A percentile compares a stretch with the other conserved stretches of the same genome.
Evolutionary conservation across 768 basidiomycete species (phyloP).

Genomic region (Termitomyces sp.): DNA sequence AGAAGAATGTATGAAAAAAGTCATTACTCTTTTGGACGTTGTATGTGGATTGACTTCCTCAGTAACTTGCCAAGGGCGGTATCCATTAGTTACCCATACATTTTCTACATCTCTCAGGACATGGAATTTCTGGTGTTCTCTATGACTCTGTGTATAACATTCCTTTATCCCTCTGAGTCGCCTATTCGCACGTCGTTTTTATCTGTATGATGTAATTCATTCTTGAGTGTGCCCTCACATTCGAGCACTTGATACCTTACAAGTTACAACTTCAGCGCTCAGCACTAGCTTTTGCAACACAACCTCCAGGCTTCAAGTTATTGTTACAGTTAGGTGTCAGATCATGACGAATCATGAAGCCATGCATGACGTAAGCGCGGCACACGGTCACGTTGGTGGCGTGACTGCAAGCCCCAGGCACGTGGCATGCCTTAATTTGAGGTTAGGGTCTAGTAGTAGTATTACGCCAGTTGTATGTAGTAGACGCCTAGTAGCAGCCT

Average conservation of each 20-base stretch:
- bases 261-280: too few species aligned
- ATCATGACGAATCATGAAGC: too few species aligned
- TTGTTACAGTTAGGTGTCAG: too few species aligned
- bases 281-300: too few species aligned
- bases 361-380: too few species aligned
- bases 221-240: slow-evolving; percentile 14
- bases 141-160: slow-evolving; percentile 10
- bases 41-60: not conserved
- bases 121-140: slow-evolving; percentile 3
- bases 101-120: not conserved
- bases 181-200: slow-evolving; percentile 19
- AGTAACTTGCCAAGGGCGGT: not conserved
- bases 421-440: slow-evolving; percentile 27
- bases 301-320: too few species aligned
- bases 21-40: not conserved
- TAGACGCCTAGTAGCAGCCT: too few species aligned
- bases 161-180: not conserved
- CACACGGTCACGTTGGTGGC: not conserved
- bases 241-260: slow-evolving; percentile 1
- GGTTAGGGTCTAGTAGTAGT: slow-evolving; percentile 38
- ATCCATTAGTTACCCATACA: slow-evolving; percentile 10
- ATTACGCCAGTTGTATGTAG: too few species aligned
- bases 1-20: slow-evolving; percentile 32
- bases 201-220: slow-evolving; percentile 42
- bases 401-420: slow-evolving; percentile 15